Conservation (phyloP, 129 eudicot species). For the Centella asiatica region DNA sequence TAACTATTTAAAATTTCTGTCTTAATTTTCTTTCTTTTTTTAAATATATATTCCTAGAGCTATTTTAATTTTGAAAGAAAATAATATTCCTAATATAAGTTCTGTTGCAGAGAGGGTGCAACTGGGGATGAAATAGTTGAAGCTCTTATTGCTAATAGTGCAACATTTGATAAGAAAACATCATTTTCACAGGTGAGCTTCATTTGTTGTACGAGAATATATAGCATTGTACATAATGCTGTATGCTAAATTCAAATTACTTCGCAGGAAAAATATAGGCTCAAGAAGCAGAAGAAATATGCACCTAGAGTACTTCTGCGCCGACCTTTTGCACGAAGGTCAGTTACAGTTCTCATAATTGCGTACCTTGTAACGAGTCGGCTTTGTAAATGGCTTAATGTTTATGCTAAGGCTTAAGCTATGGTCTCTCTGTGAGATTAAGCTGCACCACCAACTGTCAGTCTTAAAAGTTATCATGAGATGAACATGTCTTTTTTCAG, state of each 20-base stretch:
- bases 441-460: background rate
- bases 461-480: no score
- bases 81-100: constrained; percentile 3
- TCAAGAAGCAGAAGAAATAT: constrained; percentile 91
- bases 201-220: background rate
- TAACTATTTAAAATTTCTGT: no score
- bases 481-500: no score
- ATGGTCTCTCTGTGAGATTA: no score
- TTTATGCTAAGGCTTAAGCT: no score
- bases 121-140: constrained; percentile 79
- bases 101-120: constrained; percentile 71
- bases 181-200: constrained; percentile 73
- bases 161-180: constrained; percentile 94
- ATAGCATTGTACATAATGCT: background rate
- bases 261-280: constrained; percentile 81
- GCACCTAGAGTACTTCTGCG: constrained; percentile 84
- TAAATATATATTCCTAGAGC: no score
- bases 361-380: background rate
- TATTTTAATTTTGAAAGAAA: background rate
- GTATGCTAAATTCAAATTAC: constrained; percentile 11
- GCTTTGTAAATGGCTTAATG: background rate
- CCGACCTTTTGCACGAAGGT: constrained; percentile 95
- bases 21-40: background rate
- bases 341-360: background rate
- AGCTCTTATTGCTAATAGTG: constrained; percentile 90